Conservation (phyloP, 2,329 filamentous ascomycete species). For the Colletotrichum musae region DNA sequence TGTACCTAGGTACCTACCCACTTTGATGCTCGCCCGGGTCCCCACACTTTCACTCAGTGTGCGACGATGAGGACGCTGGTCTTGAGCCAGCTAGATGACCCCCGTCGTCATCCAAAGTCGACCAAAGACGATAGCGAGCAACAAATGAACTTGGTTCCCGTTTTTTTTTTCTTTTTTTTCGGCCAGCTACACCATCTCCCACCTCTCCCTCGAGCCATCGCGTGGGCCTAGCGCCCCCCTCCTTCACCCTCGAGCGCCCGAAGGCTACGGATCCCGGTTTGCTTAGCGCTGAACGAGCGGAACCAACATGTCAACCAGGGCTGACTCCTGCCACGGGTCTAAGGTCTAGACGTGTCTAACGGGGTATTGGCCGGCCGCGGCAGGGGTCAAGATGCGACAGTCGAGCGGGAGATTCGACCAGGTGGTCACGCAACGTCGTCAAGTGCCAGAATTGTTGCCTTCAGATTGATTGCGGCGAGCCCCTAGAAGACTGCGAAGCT, state of each 20-base stretch:
- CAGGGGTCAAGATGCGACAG: slow-evolving; percentile 28
- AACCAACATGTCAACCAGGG: slow-evolving; percentile 26
- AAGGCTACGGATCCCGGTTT: slow-evolving; percentile 16
- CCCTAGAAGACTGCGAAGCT: not conserved
- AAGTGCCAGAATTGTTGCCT: slow-evolving; percentile 25
- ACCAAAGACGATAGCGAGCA: slow-evolving; percentile 19
- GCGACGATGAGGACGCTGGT: slow-evolving; percentile 31
- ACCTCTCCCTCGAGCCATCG: slow-evolving; percentile 17
- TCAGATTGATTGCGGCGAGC: slow-evolving; percentile 33
- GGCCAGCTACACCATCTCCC: slow-evolving; percentile 36
- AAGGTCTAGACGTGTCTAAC: slow-evolving; percentile 23
- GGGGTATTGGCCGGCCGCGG: slow-evolving; percentile 2
- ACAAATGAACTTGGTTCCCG: slow-evolving; percentile 38
- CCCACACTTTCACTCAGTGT: slow-evolving; percentile 37
- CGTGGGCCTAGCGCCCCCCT: slow-evolving; percentile 8
- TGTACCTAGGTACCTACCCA: not conserved
- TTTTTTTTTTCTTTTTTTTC: no score
- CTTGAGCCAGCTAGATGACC: slow-evolving; percentile 36
- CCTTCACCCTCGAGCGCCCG: slow-evolving; percentile 2
- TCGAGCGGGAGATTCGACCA: slow-evolving; percentile 24
- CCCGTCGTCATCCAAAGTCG: slow-evolving; percentile 33
- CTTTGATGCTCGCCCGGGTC: slow-evolving; percentile 12
- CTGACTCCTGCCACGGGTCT: slow-evolving; percentile 25
- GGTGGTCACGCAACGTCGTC: slow-evolving; percentile 38
- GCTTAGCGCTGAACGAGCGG: slow-evolving; percentile 4